phyloP scores from a whole-genome alignment of 1,284 basidiomycete species.

The Heterobasidion irregulare region DNA sequence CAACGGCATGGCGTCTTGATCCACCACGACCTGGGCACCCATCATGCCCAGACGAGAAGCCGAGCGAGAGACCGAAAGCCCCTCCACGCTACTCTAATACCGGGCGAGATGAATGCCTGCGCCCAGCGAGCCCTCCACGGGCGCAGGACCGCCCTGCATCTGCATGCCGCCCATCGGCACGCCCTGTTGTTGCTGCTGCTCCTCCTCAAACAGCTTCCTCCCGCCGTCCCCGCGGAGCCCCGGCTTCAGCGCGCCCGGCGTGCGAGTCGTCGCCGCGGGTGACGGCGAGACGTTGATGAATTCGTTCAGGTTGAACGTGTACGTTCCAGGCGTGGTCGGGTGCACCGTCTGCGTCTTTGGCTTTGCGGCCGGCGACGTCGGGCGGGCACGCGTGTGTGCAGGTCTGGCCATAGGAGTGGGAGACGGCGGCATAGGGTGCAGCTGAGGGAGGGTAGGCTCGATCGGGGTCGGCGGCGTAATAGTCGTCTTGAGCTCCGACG shows the following conservation, averaged over 20 bases:
- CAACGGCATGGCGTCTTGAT: too few relatives aligned
- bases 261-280: conserved; percentile 23
- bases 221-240: conserved; percentile 53
- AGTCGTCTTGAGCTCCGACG: conserved; percentile 11
- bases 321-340: conserved; percentile 30
- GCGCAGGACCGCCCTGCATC: conserved; percentile 5
- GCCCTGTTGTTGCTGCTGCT: conserved; percentile 25
- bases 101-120: conserved; percentile 11
- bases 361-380: conserved; percentile 6
- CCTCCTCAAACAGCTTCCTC: conserved; percentile 63
- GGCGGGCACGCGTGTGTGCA: conserved; percentile 6
- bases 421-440: conserved; percentile 23
- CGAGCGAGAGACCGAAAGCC: neutral
- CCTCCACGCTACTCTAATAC: conserved; percentile 5
- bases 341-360: conserved; percentile 15
- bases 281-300: conserved; percentile 70
- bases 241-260: conserved; percentile 9
- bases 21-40: neutral
- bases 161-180: conserved; percentile 5
- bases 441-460: conserved; percentile 16
- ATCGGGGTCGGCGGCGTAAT: conserved; percentile 31
- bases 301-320: conserved; percentile 57
- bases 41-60: neutral
- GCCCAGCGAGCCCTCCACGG: conserved; percentile 6
- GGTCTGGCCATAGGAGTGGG: conserved; percentile 13